Evolutionary conservation across 805 yeast genomes (phyloP).

Genomic region (Sugiyamaella americana): DNA sequence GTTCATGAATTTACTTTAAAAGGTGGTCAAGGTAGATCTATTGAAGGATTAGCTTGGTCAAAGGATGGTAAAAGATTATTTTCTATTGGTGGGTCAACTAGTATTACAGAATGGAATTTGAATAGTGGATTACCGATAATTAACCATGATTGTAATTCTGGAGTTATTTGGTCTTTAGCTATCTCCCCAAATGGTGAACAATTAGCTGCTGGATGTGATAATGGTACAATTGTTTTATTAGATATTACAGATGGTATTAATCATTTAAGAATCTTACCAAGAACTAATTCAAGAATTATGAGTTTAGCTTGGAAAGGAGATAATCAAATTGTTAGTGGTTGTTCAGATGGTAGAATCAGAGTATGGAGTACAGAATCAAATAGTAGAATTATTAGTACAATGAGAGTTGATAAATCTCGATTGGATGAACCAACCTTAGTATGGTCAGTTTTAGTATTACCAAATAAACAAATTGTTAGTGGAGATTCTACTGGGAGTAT

Average conservation of each 20-base stretch:
- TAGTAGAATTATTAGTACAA: constrained; percentile 71
- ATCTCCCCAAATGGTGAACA: constrained; percentile 53
- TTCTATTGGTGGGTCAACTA: constrained; percentile 90
- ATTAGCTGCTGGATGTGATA: constrained; percentile 90
- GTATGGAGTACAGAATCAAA: constrained; percentile 57
- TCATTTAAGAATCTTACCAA: constrained; percentile 65
- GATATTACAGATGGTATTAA: constrained; percentile 81
- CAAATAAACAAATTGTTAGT: constrained; percentile 71
- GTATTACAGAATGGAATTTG: constrained; percentile 88
- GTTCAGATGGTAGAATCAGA: constrained; percentile 89
- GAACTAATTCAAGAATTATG: constrained; percentile 78
- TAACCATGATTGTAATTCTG: constrained; percentile 86
- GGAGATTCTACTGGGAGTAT: constrained; percentile 96
- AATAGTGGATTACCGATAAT: constrained; percentile 61
- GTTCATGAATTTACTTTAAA: constrained; percentile 61
- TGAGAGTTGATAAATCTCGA: constrained; percentile 87
- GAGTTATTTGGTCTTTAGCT: constrained; percentile 86
- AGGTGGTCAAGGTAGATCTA: constrained; percentile 77
- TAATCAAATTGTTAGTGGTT: constrained; percentile 75
- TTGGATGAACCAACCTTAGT: constrained; percentile 66
- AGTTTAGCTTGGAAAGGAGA: constrained; percentile 70
- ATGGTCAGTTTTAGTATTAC: constrained; percentile 73
- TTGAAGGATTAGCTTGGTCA: constrained; percentile 88
- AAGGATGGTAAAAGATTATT: constrained; percentile 59
- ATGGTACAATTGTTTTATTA: constrained; percentile 79